Base-by-base conservation (phyloP, 2,329 filamentous ascomycete species). In the Chalaropsis thielavioides region DNA sequence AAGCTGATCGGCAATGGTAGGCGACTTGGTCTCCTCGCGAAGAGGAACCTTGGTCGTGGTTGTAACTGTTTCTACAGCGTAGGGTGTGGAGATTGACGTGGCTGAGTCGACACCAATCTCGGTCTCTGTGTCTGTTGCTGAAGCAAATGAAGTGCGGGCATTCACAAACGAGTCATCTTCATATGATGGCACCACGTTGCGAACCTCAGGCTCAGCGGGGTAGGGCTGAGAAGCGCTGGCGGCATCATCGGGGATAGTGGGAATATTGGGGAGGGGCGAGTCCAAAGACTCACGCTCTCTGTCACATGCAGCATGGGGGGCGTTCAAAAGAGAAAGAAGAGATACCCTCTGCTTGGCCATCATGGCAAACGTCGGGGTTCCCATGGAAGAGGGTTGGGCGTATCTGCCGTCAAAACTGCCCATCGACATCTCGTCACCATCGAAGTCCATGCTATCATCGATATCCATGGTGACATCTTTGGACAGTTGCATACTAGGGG, bases 361-460 rank as follows among this genome's bases (percentile, higher is more conserved):
- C 22, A 83, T 71, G 49, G 83, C 83, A 70, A 80, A 81, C 5
- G 81, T 73, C 1, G 84, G 83, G 22, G 83, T 83, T 15, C 86
- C 83, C 49, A 83, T 79, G 0, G 83, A 86, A 13, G 83, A 83
- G 1, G 83, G 85, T 67, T 83, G 78, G 13, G 82, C 79, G 71
- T 79, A 84, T 68, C 54, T 64, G 38, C 41, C 49, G 3, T 64
- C 51, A n/a, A 58, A 56, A 27, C 61, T 63, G 7, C 41, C 41
- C 31, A 59, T 43, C 7, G 59, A 43, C 3, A 43, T 68, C 13
- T 74, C 75, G 13, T 68, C 69, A 2, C 62, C 72, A 71, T 69
- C 67, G 31, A 66, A 68, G 27, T 69, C 68, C 13, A 62, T 41
- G 40, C 69, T 69, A n/a, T 70, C 68, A 10, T 70, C 67, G 2